These are phyloP conservation scores for Saccharum officinarum DNA, from an alignment of 176 grass and related monocot species.

Conservation along the genomic window DNA sequence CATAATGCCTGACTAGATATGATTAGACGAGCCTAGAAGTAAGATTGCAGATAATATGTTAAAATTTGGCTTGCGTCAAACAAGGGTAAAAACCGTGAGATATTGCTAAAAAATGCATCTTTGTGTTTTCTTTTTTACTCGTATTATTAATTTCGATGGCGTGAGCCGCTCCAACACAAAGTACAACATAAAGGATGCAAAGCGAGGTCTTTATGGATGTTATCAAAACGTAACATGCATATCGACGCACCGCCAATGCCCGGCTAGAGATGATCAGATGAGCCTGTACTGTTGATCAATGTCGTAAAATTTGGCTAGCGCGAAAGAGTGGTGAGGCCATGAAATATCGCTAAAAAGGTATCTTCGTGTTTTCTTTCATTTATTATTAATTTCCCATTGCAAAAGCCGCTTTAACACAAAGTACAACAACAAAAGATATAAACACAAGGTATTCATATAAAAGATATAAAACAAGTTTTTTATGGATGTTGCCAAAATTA, in stretches of 20 bases:
- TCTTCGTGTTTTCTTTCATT: too few relatives aligned
- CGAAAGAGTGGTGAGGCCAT: background rate
- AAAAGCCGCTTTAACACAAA: too few relatives aligned
- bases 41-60: rapidly evolving
- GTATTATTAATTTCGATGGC: background rate
- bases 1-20: background rate
- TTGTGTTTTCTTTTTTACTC: background rate
- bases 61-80: background rate
- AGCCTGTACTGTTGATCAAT: rapidly evolving
- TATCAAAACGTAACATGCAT: background rate
- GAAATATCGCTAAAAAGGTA: background rate
- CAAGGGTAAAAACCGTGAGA: background rate
- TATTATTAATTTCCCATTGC: background rate
- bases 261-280: too few relatives aligned
- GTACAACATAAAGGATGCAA: background rate
- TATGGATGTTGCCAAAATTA: background rate
- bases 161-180: background rate
- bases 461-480: too few relatives aligned
- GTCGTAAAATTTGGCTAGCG: background rate
- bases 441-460: too few relatives aligned
- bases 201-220: background rate
- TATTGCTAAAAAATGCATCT: background rate
- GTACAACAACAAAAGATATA: too few relatives aligned
- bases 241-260: background rate
- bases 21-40: background rate